Conservation (phyloP, 345 rosid species). For the Noccaea bulbosa region DNA sequence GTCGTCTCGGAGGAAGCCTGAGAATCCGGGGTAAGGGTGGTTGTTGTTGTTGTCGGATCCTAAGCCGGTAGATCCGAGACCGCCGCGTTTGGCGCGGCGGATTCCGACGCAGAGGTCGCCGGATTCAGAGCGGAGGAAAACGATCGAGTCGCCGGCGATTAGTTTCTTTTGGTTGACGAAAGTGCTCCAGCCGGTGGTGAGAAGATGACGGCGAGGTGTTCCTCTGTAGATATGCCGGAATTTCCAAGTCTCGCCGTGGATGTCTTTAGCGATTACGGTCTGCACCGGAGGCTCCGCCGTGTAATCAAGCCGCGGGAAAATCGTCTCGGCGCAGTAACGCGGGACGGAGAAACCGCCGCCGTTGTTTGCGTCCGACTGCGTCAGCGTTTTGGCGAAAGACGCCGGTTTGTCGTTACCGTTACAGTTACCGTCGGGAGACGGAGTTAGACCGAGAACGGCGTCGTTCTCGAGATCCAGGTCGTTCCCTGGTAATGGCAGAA, state of each 20-base stretch:
- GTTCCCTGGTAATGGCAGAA: constrained; percentile 53
- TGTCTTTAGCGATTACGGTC: constrained; percentile 82
- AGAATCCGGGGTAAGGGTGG: constrained; percentile 52
- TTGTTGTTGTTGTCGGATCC: constrained; percentile 7
- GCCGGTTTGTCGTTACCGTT: constrained; percentile 61
- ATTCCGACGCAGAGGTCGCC: constrained; percentile 89
- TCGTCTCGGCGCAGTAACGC: constrained; percentile 93
- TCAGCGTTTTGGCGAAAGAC: constrained; percentile 89
- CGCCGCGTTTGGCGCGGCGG: constrained; percentile 77
- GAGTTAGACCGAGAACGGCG: constrained; percentile 31
- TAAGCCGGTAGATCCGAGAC: constrained; percentile 36
- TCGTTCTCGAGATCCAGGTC: constrained; percentile 47
- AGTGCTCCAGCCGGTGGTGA: constrained; percentile 97
- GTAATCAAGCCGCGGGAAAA: constrained; percentile 85
- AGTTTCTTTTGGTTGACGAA: constrained; percentile 95
- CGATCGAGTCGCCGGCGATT: constrained; percentile 90
- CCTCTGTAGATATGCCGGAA: constrained; percentile 96
- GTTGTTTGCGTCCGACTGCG: constrained; percentile 96
- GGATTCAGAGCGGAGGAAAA: constrained; percentile 77
- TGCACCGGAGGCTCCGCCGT: constrained; percentile 90
- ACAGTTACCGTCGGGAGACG: constrained; percentile 27
- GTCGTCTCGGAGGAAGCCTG: constrained; percentile 62
- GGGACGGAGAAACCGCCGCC: constrained; percentile 99
- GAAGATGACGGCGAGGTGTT: constrained; percentile 86
- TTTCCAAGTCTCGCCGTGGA: constrained; percentile 90